Percentiles rank a stretch among this genome's conserved stretches.
phyloP scores from a whole-genome alignment of 2,329 filamentous ascomycete species.

The Zymoseptoria brevis region DNA sequence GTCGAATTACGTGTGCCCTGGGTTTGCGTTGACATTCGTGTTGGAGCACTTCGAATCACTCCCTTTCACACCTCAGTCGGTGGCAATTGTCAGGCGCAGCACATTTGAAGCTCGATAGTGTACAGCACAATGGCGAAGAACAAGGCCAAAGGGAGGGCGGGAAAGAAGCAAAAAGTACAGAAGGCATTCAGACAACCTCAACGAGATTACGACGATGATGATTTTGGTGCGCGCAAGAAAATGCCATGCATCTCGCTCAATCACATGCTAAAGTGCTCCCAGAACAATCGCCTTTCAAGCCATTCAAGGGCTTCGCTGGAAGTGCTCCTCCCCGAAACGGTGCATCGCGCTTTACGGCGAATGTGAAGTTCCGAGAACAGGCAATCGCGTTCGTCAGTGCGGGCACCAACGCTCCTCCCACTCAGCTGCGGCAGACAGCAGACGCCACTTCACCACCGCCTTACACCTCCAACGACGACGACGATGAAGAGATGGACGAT shows the following conservation, averaged over 20 bases:
- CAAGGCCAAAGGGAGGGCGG: not conserved
- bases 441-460: conserved; percentile 25
- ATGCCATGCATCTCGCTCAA: not conserved
- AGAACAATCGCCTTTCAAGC: not conserved
- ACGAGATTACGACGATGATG: not conserved
- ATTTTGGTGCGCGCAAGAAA: not conserved
- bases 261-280: conserved; percentile 4
- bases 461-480: conserved; percentile 16
- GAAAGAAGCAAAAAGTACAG: conserved; percentile 19
- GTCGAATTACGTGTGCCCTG: not conserved
- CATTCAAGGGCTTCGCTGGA: conserved; percentile 24
- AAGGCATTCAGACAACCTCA: not conserved
- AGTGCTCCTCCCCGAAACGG: not conserved
- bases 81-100: not conserved
- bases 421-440: conserved; percentile 2
- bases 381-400: conserved; percentile 55
- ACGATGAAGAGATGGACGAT: conserved; percentile 15
- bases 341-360: conserved; percentile 24
- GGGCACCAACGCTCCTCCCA: conserved; percentile 35
- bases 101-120: not conserved
- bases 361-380: conserved; percentile 47
- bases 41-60: not conserved
- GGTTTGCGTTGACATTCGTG: not conserved
- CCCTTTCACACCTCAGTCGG: not conserved
- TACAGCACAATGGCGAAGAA: conserved; percentile 6